Percentiles rank a stretch among this genome's conserved stretches.
Evolutionary conservation across 495 filamentous ascomycete genomes (phyloP).

Genomic region (Neurospora sp.): DNA sequence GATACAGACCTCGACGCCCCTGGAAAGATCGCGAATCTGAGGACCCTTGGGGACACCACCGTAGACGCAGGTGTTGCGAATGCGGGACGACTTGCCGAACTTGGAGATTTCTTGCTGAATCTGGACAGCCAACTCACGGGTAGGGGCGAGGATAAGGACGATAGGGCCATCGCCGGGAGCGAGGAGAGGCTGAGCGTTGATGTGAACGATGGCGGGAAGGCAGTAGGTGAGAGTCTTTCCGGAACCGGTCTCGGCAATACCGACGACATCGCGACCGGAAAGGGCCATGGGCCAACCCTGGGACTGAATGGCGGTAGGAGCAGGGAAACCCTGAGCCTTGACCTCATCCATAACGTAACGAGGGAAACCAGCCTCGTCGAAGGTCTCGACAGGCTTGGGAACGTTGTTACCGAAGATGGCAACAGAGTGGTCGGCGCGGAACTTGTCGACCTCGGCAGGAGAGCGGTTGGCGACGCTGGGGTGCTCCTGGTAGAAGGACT

Average conservation of each 20-base stretch:
- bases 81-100: conserved; percentile 95
- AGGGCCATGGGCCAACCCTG: conserved; percentile 99
- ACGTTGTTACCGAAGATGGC: conserved; percentile 65
- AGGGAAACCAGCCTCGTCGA: conserved; percentile 96
- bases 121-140: conserved; percentile 94
- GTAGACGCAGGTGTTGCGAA: conserved; percentile 98
- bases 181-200: conserved; percentile 96
- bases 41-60: conserved; percentile 95
- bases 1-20: conserved; percentile 85
- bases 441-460: conserved; percentile 70
- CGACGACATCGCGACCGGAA: conserved; percentile 94
- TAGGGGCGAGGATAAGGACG: conserved; percentile 88
- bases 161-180: conserved; percentile 96
- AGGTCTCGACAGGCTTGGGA: conserved; percentile 87
- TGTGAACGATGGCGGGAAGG: conserved; percentile 96
- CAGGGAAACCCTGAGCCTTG: conserved; percentile 89
- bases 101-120: conserved; percentile 94
- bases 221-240: conserved; percentile 99
- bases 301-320: conserved; percentile 91
- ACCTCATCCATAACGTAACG: conserved; percentile 96
- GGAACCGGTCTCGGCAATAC: conserved; percentile 98
- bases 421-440: conserved; percentile 73
- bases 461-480: conserved; percentile 65
- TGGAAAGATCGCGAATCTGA: conserved; percentile 86
- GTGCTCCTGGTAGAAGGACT: conserved; percentile 97